phyloP scores from a whole-genome alignment of 768 basidiomycete species.

The Auricularia sp. region DNA sequence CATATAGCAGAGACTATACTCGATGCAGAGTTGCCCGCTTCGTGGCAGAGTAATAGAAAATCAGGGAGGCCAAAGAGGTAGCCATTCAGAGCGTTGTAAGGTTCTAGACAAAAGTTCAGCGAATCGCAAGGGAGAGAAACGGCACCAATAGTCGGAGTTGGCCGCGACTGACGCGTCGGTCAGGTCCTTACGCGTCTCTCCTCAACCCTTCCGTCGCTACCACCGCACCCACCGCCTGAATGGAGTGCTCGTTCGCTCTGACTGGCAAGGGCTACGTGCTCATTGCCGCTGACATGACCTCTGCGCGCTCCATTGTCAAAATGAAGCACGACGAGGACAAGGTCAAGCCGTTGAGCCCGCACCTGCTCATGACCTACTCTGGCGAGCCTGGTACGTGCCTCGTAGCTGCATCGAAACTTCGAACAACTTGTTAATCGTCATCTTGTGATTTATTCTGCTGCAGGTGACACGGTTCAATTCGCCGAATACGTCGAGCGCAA shows the following conservation, averaged over 20 bases:
- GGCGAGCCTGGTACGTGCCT: constrained; percentile 69
- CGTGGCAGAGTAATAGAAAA: no score
- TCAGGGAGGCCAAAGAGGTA: no score
- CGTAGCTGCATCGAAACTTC: constrained; percentile 2
- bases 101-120: no score
- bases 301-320: constrained; percentile 87
- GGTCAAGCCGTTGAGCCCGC: constrained; percentile 82
- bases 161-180: no score
- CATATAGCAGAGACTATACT: no score
- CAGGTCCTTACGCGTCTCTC: no score
- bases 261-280: constrained; percentile 91
- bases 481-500: constrained; percentile 95
- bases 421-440: constrained; percentile 1
- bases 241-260: constrained; percentile 89
- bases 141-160: no score
- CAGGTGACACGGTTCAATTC: constrained; percentile 94
- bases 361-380: constrained; percentile 89
- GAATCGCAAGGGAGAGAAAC: no score
- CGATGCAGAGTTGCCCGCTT: no score
- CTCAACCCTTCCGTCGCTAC: no score
- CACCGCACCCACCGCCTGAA: constrained; percentile 18
- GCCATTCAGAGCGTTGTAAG: no score
- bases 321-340: constrained; percentile 98
- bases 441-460: background rate
- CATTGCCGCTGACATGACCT: constrained; percentile 83